Evolutionary conservation across 352 stramenopile species (phyloP).

Genomic region (Phytophthora constricta): DNA sequence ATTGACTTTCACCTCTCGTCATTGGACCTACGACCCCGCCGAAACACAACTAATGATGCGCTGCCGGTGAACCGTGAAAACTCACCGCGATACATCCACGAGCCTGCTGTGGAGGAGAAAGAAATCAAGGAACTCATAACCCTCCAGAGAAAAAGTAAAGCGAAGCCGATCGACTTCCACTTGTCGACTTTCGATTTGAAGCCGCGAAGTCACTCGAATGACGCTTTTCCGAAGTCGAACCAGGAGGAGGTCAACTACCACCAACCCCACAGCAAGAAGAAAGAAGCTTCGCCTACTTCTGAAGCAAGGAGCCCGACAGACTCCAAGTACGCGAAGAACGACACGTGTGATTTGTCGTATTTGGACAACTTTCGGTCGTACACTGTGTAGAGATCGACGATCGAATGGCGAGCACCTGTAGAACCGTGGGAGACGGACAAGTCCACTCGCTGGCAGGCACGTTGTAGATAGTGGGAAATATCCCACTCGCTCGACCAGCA

Average conservation of each 20-base stretch:
- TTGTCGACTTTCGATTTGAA: slow-evolving; percentile 40
- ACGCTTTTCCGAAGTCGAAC: slow-evolving; percentile 12
- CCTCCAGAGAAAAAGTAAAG: slow-evolving; percentile 21
- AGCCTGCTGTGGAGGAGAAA: not conserved
- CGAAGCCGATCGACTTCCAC: slow-evolving; percentile 33
- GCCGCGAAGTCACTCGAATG: slow-evolving; percentile 8
- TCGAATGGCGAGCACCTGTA: not conserved
- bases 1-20: slow-evolving; percentile 29
- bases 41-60: slow-evolving; percentile 23
- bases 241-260: not conserved
- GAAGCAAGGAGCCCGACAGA: not conserved
- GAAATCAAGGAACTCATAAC: not conserved
- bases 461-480: too few species aligned
- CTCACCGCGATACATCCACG: slow-evolving; percentile 1
- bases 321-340: slow-evolving; percentile 26
- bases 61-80: not conserved
- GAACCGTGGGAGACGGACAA: not conserved
- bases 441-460: not conserved
- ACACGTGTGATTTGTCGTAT: slow-evolving; percentile 38
- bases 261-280: slow-evolving; percentile 15
- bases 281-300: slow-evolving; percentile 5
- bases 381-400: slow-evolving; percentile 26
- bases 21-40: slow-evolving; percentile 23
- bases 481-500: too few species aligned
- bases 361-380: slow-evolving; percentile 35